Evolutionary conservation across 2,329 filamentous ascomycete species (phyloP).

Genomic region (Volutella citrinella): DNA sequence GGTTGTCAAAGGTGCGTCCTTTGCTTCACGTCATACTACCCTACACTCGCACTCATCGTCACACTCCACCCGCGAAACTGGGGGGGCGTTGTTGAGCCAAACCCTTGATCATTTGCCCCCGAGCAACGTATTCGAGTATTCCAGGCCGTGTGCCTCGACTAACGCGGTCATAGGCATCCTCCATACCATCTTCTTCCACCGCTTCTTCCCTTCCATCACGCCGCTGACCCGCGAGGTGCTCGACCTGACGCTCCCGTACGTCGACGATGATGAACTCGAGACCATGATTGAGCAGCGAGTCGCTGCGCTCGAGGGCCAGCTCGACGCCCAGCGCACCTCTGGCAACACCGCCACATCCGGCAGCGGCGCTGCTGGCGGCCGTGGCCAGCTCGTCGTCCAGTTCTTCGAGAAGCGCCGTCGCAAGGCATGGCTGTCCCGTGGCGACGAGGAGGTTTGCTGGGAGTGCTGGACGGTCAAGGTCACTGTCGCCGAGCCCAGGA

Average conservation of each 20-base stretch:
- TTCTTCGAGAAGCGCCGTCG: slow-evolving; percentile 92
- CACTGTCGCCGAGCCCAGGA: slow-evolving; percentile 85
- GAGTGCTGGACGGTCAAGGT: slow-evolving; percentile 94
- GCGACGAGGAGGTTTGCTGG: slow-evolving; percentile 94
- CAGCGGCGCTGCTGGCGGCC: slow-evolving; percentile 50
- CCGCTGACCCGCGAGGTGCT: slow-evolving; percentile 86
- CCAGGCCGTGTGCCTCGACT: no score
- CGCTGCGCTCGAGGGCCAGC: slow-evolving; percentile 73
- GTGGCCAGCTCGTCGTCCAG: slow-evolving; percentile 80
- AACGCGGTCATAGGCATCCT: slow-evolving; percentile 77
- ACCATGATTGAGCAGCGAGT: slow-evolving; percentile 90
- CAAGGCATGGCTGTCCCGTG: slow-evolving; percentile 75
- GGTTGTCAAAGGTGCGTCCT: slow-evolving; percentile 75
- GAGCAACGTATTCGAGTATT: no score
- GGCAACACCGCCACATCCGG: slow-evolving; percentile 13
- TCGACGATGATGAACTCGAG: slow-evolving; percentile 87
- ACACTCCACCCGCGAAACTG: no score
- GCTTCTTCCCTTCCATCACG: slow-evolving; percentile 85
- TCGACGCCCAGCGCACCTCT: slow-evolving; percentile 55
- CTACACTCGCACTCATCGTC: slow-evolving; percentile 16
- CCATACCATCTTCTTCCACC: slow-evolving; percentile 98
- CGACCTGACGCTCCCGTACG: slow-evolving; percentile 83
- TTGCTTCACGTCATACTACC: slow-evolving; percentile 17
- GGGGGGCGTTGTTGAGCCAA: no score
- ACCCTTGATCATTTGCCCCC: no score